Base-by-base conservation (phyloP, 2,329 filamentous ascomycete species). In the Talaromyces atroroseus region DNA sequence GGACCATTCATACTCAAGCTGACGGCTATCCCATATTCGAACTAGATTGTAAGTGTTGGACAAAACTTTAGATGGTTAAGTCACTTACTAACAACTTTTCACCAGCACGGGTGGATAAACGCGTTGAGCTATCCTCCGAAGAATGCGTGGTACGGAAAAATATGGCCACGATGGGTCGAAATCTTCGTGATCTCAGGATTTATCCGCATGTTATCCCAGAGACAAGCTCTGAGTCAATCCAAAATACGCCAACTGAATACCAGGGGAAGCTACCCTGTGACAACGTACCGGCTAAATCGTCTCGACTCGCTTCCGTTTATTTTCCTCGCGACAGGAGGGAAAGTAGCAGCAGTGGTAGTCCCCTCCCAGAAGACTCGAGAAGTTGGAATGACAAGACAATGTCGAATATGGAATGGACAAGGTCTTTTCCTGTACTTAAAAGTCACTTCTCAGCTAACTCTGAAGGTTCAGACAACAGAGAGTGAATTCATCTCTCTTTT, bases 51-150 rank as follows among this genome's bases (percentile, higher is more conserved):
- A 42, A 54, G 55, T 48, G 11, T 23, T 44, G 18, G 4, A 21
- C 10, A 44, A 42, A 10, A 2, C 10, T 47, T 46, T 14, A 18
- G 6, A 5, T 10, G 14, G 7, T n/a, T 29, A n/a, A n/a, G n/a
- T n/a, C 5, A 32, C 16, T 24, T 14, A n/a, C 52, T 54, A 36
- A 54, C 8, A 20, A 29, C 18, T n/a, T 54, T 8, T 20, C 20
- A 45, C 2, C 36, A 57, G 55, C 55, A 47, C 34, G 10, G 12
- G 10, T 21, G 7, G 46, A 42, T 16, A 57, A 54, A 54, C 32
- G 45, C 23, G 51, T 53, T 34, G 55, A 57, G 23, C 20, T 57
- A 20, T 50, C 54, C 21, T 50, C 54, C n/a, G 54, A 52, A 46
- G 49, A 21, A 10, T 48, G 42, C 40, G 42, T 52, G 16, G 23